Conservation (phyloP, 331 rosid species). For the Saraca asoca region DNA sequence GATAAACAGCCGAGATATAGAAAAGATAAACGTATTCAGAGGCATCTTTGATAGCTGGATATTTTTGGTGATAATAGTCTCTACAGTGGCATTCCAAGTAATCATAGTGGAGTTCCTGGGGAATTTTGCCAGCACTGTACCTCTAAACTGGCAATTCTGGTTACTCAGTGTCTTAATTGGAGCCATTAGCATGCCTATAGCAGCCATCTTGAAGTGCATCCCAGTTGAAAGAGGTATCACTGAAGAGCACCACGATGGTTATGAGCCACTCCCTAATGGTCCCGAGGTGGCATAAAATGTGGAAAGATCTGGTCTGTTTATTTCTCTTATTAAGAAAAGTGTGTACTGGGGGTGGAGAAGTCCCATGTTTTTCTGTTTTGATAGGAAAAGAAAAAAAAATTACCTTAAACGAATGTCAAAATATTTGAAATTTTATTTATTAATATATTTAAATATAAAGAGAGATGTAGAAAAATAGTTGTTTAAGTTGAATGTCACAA, state of each 20-base stretch:
- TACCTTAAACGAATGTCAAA: too few species aligned
- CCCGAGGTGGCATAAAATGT: slow-evolving; percentile 53
- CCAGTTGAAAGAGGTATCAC: slow-evolving; percentile 53
- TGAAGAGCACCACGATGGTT: slow-evolving; percentile 63
- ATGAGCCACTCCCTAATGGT: slow-evolving; percentile 66
- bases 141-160: slow-evolving; percentile 90
- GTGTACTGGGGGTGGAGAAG: too few species aligned
- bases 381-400: too few species aligned
- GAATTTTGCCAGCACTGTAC: slow-evolving; percentile 87
- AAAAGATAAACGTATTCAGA: slow-evolving; percentile 74
- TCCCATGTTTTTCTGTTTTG: too few species aligned
- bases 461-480: too few species aligned
- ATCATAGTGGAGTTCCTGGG: slow-evolving; percentile 87
- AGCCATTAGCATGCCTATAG: slow-evolving; percentile 67
- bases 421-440: too few species aligned
- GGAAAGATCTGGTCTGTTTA: not conserved
- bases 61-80: slow-evolving; percentile 58
- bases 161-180: slow-evolving; percentile 68
- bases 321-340: too few species aligned
- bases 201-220: slow-evolving; percentile 73
- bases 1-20: slow-evolving; percentile 90
- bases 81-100: slow-evolving; percentile 70
- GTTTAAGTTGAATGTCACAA: too few species aligned
- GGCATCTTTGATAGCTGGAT: slow-evolving; percentile 83
- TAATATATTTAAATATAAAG: too few species aligned